phyloP scores from a whole-genome alignment of 1,284 basidiomycete genomes.

The Boletus sp. region DNA sequence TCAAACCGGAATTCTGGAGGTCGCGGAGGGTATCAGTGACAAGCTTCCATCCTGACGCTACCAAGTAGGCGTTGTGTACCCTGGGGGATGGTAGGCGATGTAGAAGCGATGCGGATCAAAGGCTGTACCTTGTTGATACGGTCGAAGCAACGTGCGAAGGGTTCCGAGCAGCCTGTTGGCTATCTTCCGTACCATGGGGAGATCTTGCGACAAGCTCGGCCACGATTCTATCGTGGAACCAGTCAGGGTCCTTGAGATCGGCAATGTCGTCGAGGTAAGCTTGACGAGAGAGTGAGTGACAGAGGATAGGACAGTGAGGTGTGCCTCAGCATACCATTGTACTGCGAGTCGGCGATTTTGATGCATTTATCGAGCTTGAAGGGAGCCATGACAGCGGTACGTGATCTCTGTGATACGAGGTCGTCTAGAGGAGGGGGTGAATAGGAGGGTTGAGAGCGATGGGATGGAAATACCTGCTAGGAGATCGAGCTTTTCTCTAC shows the following conservation, averaged over 20 bases:
- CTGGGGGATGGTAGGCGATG: constrained; percentile 34
- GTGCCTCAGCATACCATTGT: constrained; percentile 46
- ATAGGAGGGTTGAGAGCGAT: neutral
- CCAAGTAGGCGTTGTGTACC: constrained; percentile 73
- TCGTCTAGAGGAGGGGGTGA: constrained; percentile 49
- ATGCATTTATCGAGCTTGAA: constrained; percentile 60
- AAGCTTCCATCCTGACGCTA: constrained; percentile 72
- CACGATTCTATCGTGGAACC: constrained; percentile 53
- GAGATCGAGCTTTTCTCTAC: constrained; percentile 73
- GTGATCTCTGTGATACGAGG: constrained; percentile 48
- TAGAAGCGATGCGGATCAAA: constrained; percentile 3
- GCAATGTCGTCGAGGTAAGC: constrained; percentile 65
- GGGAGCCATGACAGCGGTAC: constrained; percentile 55
- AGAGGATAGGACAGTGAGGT: neutral
- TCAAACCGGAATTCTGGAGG: constrained; percentile 49
- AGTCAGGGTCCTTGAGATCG: constrained; percentile 56
- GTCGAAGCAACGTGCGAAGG: constrained; percentile 51
- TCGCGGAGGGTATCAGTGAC: constrained; percentile 52
- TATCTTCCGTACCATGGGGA: constrained; percentile 29
- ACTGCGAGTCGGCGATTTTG: constrained; percentile 67
- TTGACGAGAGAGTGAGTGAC: constrained; percentile 26
- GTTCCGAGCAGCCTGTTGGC: constrained; percentile 38
- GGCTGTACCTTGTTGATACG: constrained; percentile 53
- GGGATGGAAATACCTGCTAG: constrained; percentile 54
- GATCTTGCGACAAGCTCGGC: constrained; percentile 51